These are phyloP conservation scores for Babesia caballi DNA, from an alignment of 169 alveolate species.

Conservation along the genomic window DNA sequence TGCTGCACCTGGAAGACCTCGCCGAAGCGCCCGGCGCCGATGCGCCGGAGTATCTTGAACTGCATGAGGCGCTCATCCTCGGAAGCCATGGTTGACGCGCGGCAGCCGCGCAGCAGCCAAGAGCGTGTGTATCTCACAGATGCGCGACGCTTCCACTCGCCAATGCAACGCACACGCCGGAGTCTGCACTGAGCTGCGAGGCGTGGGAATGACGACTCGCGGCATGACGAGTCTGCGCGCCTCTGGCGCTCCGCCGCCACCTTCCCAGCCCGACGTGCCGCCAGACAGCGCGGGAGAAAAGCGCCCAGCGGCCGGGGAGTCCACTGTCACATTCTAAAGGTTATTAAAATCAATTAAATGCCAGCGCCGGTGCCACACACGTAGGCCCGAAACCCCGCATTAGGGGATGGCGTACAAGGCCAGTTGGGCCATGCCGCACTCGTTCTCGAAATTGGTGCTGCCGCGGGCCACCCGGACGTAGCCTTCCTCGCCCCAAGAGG, in stretches of 20 bases:
- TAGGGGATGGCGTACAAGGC: conserved; percentile 27
- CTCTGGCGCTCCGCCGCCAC: not conserved
- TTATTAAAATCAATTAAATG: too few relatives aligned
- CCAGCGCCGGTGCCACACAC: not conserved
- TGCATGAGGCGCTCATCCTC: conserved; percentile 76
- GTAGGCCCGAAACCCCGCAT: not conserved
- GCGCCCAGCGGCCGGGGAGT: not conserved
- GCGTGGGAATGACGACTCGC: not conserved
- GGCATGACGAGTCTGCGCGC: not conserved
- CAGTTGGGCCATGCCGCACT: conserved; percentile 41
- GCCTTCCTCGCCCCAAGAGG: conserved; percentile 81
- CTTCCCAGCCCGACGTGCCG: conserved; percentile 7
- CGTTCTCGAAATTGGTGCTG: conserved; percentile 6
- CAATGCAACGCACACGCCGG: not conserved
- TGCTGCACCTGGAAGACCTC: conserved; percentile 86
- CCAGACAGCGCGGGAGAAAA: not conserved
- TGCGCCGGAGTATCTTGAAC: conserved; percentile 78
- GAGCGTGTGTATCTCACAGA: not conserved
- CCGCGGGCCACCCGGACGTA: conserved; percentile 65
- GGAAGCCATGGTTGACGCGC: conserved; percentile 23
- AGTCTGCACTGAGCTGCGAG: not conserved
- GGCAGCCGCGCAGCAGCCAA: not conserved
- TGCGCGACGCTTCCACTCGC: not conserved
- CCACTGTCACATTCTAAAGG: not conserved
- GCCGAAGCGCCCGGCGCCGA: conserved; percentile 89